Evolutionary conservation across 495 filamentous ascomycete species (phyloP).

Genomic region (Penicillium waksmanii): DNA sequence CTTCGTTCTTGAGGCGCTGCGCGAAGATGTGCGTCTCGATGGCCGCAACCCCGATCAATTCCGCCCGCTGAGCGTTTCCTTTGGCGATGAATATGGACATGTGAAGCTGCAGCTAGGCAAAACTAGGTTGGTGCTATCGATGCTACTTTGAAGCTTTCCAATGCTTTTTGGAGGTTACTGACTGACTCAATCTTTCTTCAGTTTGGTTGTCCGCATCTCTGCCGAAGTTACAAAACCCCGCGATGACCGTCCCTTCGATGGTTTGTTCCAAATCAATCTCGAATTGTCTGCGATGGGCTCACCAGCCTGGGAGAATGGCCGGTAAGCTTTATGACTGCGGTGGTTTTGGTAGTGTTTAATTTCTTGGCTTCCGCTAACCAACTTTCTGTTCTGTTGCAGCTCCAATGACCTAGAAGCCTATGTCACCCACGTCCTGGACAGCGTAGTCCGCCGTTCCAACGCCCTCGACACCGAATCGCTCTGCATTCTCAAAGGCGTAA

Average conservation of each 20-base stretch:
- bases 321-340: slow-evolving; percentile 49
- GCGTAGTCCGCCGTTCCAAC: slow-evolving; percentile 85
- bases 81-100: slow-evolving; percentile 89
- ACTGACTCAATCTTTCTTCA: slow-evolving; percentile 33
- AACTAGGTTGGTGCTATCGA: slow-evolving; percentile 66
- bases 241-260: slow-evolving; percentile 89
- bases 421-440: slow-evolving; percentile 86
- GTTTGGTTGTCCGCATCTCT: slow-evolving; percentile 83
- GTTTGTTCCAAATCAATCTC: slow-evolving; percentile 86
- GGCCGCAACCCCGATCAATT: slow-evolving; percentile 78
- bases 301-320: slow-evolving; percentile 84
- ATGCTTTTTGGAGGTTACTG: not conserved
- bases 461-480: slow-evolving; percentile 94
- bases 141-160: not conserved
- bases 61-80: slow-evolving; percentile 74
- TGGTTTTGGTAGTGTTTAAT: slow-evolving; percentile 2
- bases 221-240: slow-evolving; percentile 82
- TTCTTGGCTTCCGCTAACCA: not conserved
- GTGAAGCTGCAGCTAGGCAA: slow-evolving; percentile 88
- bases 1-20: slow-evolving; percentile 75
- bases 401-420: slow-evolving; percentile 80
- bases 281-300: slow-evolving; percentile 93
- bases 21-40: slow-evolving; percentile 79
- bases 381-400: slow-evolving; percentile 32
- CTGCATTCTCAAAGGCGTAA: slow-evolving; percentile 86